Evolutionary conservation across 768 basidiomycete species (phyloP), one percentile per base, ranked within the genome.

Genomic region (Leccinum rimulosum): DNA sequence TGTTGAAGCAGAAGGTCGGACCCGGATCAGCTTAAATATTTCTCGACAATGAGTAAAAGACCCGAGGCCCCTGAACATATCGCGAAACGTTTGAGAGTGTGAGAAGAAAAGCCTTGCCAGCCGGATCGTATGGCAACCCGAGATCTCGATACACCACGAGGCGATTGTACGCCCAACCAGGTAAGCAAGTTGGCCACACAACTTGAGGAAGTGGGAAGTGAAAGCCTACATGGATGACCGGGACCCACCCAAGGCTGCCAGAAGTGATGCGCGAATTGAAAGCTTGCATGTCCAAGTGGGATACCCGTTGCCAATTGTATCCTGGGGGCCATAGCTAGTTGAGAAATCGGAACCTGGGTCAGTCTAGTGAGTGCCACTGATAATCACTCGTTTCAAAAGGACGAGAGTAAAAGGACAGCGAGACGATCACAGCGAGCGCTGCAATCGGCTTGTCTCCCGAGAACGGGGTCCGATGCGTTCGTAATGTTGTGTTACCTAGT

Each of bases 91-190:
- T 51, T 40, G 38, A 7, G 9, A 31, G 25, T 51, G 63, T 61
- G 66, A 40, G 58, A 40, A 45, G 31, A 19, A 40, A 60, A 40
- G 35, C 9, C 12, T 15, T 36, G 22, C 27, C 31, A 25, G 12
- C 28, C 35, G 35, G 30, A 12, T 66, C 54, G 40, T 63, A 66
- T 57, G 33, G 54, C 30, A 60, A 51, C 27, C 60, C 45, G 52
- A 56, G 67, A 68, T 68, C 67, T 59, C 57, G 65, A 52, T 65
- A 3, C 17, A 6, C 0, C 35, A n/a, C 17, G 57, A 65, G 67
- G 68, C 67, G 40, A 66, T 25, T 68, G 67, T 57, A 2, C 19
- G 3, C 3, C 17, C 55, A 50, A 62, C 60, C 67, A 68, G 68
- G 67, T 65, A 33, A 33, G 31, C 31, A 33, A 10, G 10, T 11